Percentiles rank a stretch among this genome's conserved stretches.
Evolutionary conservation across 768 basidiomycete genomes (phyloP).

Genomic region (Termitomyces sp.): DNA sequence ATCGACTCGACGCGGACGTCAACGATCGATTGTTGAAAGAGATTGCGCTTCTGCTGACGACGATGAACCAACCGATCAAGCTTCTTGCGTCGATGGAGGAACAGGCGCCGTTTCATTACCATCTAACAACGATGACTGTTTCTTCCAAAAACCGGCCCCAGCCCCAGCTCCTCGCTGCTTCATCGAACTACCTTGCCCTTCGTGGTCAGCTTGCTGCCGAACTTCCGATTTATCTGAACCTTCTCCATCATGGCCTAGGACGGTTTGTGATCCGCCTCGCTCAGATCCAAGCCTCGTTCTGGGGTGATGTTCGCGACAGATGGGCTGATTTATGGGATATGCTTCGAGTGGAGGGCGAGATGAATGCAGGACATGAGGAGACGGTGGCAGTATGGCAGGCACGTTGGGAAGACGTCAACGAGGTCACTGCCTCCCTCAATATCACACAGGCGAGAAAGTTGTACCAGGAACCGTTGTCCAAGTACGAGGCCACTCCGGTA

Average conservation of each 20-base stretch:
- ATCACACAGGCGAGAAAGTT: slow-evolving; percentile 22
- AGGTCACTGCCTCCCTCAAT: slow-evolving; percentile 30
- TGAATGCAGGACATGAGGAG: slow-evolving; percentile 62
- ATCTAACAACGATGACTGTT: slow-evolving; percentile 62
- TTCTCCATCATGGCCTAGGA: slow-evolving; percentile 57
- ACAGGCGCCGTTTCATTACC: slow-evolving; percentile 67
- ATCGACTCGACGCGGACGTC: slow-evolving; percentile 48
- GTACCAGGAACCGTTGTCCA: slow-evolving; percentile 18
- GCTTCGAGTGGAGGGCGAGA: slow-evolving; percentile 63
- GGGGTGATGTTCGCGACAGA: slow-evolving; percentile 48
- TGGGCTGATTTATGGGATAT: slow-evolving; percentile 89
- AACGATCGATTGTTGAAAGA: slow-evolving; percentile 51
- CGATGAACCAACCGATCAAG: slow-evolving; percentile 57
- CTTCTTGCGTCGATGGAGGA: slow-evolving; percentile 69
- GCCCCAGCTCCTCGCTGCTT: slow-evolving; percentile 62
- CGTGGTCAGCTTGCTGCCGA: slow-evolving; percentile 68
- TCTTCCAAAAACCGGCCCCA: slow-evolving; percentile 62
- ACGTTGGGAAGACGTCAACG: slow-evolving; percentile 65
- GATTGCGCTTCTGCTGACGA: slow-evolving; percentile 51
- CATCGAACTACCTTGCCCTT: slow-evolving; percentile 71
- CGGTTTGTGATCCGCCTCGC: slow-evolving; percentile 47
- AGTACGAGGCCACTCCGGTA: slow-evolving; percentile 1
- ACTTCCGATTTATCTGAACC: slow-evolving; percentile 55
- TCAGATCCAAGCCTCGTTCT: slow-evolving; percentile 55
- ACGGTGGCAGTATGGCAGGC: slow-evolving; percentile 68